These are phyloP conservation scores for Pseudonitzschia delicatissima DNA, from an alignment of 108 stramenopile species.

Conservation along the genomic window DNA sequence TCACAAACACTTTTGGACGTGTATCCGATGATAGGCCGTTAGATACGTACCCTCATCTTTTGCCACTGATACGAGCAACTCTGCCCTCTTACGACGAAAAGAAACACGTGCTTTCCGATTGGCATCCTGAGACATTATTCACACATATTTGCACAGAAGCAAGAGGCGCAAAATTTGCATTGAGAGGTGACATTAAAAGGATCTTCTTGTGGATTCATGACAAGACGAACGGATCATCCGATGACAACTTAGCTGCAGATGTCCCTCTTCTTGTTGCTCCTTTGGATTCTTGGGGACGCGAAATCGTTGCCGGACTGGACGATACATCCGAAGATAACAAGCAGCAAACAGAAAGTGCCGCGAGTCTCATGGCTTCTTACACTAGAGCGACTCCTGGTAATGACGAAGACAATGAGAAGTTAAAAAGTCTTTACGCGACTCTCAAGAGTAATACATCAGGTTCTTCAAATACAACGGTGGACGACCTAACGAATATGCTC, in stretches of 20 bases:
- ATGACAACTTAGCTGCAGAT: conserved; percentile 24
- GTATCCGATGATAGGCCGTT: neutral
- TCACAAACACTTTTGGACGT: neutral
- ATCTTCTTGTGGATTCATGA: conserved; percentile 60
- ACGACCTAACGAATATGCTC: too few relatives aligned
- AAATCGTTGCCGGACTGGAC: conserved; percentile 11
- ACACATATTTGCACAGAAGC: conserved; percentile 61
- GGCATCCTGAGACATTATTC: conserved; percentile 78
- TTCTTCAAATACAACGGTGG: too few relatives aligned
- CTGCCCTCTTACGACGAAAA: conserved; percentile 46
- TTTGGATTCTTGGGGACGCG: conserved; percentile 31
- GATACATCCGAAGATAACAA: conserved; percentile 20
- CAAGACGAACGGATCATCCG: conserved; percentile 39
- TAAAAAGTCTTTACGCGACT: neutral
- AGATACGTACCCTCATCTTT: conserved; percentile 57
- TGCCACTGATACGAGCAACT: conserved; percentile 31
- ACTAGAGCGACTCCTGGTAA: neutral
- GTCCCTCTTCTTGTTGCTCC: conserved; percentile 50
- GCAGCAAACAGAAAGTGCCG: conserved; percentile 15
- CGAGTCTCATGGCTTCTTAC: conserved; percentile 33
- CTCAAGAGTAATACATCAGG: neutral
- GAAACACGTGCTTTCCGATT: conserved; percentile 48
- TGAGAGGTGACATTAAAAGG: conserved; percentile 35
- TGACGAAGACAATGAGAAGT: neutral
- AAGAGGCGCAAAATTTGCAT: conserved; percentile 51